Percentiles rank a stretch among this genome's conserved stretches.
phyloP scores from a whole-genome alignment of 2,329 filamentous ascomycete species.

The Corniculantispora saksenae region DNA sequence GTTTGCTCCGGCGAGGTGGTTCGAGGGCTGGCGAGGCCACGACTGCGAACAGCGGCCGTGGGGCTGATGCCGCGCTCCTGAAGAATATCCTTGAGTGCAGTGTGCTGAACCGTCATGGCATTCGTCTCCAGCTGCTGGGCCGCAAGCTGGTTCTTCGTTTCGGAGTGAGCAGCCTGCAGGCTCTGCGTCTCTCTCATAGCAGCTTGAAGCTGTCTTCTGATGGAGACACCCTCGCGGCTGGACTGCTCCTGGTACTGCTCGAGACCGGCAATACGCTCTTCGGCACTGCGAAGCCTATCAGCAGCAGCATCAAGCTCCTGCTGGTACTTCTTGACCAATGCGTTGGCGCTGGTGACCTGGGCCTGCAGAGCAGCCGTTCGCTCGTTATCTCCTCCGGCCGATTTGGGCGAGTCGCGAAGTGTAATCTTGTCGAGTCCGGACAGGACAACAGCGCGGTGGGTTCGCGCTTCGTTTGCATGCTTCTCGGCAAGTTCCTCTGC shows the following conservation, averaged over 20 bases:
- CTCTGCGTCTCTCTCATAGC: slow-evolving; percentile 80
- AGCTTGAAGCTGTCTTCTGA: slow-evolving; percentile 85
- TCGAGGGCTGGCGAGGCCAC: slow-evolving; percentile 68
- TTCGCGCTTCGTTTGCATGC: slow-evolving; percentile 82
- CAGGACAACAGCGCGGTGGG: slow-evolving; percentile 80
- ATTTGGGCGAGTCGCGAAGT: slow-evolving; percentile 51
- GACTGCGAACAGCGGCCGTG: slow-evolving; percentile 68
- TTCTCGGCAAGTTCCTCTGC: slow-evolving; percentile 86
- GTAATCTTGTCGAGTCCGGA: slow-evolving; percentile 77
- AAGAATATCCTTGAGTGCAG: slow-evolving; percentile 88
- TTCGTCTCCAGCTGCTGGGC: slow-evolving; percentile 92
- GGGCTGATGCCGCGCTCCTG: slow-evolving; percentile 85
- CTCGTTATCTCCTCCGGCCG: slow-evolving; percentile 57
- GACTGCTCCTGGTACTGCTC: slow-evolving; percentile 98
- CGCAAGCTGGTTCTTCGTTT: slow-evolving; percentile 79
- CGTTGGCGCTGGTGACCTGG: slow-evolving; percentile 77
- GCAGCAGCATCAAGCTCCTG: slow-evolving; percentile 82
- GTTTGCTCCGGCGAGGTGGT: slow-evolving; percentile 78
- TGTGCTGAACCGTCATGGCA: slow-evolving; percentile 87
- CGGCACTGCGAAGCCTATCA: slow-evolving; percentile 86
- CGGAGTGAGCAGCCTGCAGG: slow-evolving; percentile 77
- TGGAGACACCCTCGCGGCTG: slow-evolving; percentile 85
- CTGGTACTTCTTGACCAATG: slow-evolving; percentile 84
- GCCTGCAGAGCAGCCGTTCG: slow-evolving; percentile 73
- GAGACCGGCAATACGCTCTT: slow-evolving; percentile 93